These are phyloP conservation scores for Penicillium maclennaniae DNA, from an alignment of 495 filamentous ascomycete species.

Conservation along the genomic window DNA sequence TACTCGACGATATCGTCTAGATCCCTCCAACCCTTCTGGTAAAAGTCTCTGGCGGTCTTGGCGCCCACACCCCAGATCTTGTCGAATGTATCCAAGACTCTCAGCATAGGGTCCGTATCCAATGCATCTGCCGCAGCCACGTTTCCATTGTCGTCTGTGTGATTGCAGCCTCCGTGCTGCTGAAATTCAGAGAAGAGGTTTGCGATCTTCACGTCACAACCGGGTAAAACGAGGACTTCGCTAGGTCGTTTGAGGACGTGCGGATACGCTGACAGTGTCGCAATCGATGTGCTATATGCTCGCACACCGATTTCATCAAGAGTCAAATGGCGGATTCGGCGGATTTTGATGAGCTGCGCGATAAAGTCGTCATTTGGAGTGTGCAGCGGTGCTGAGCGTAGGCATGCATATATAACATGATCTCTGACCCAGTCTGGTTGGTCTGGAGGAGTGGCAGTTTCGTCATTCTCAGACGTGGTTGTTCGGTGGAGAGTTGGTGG, in stretches of 20 bases:
- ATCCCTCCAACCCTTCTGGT: slow-evolving; percentile 65
- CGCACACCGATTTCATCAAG: slow-evolving; percentile 75
- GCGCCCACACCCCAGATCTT: slow-evolving; percentile 89
- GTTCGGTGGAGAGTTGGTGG: slow-evolving; percentile 53
- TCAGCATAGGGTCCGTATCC: slow-evolving; percentile 59
- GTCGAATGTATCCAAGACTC: slow-evolving; percentile 64
- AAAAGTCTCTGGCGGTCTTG: slow-evolving; percentile 78
- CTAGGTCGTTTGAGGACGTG: slow-evolving; percentile 46
- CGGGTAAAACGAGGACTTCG: slow-evolving; percentile 71
- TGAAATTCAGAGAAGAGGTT: slow-evolving; percentile 75
- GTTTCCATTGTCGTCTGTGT: slow-evolving; percentile 43
- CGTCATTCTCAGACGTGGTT: slow-evolving; percentile 72
- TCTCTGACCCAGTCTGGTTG: slow-evolving; percentile 67
- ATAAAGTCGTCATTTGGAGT: slow-evolving; percentile 78
- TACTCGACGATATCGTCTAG: slow-evolving; percentile 82
- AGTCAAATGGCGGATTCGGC: slow-evolving; percentile 62
- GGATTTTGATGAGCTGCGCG: slow-evolving; percentile 67
- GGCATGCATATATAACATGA: slow-evolving; percentile 71
- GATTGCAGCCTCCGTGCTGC: slow-evolving; percentile 18
- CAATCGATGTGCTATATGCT: slow-evolving; percentile 87
- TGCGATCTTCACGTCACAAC: slow-evolving; percentile 78
- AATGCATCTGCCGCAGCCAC: slow-evolving; percentile 62
- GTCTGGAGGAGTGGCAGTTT: slow-evolving; percentile 45
- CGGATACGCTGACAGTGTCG: slow-evolving; percentile 79
- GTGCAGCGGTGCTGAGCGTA: slow-evolving; percentile 67